Percentiles rank a stretch among this genome's conserved stretches.
Evolutionary conservation across 169 alveolate species (phyloP).

Genomic region (Eimeria brunetti): DNA sequence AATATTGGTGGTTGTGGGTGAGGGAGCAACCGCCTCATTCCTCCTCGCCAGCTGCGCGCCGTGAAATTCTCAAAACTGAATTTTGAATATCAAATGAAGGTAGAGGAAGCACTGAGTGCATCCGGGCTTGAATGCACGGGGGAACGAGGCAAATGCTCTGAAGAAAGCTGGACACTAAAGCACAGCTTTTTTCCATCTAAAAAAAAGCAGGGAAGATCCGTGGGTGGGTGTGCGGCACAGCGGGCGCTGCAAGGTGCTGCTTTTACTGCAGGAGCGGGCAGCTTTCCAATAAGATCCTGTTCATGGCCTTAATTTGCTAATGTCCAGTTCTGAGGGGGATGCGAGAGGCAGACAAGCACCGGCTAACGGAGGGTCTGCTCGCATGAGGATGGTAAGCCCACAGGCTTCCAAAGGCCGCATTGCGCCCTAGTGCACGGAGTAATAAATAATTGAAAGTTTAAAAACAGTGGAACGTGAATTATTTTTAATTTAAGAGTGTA

Average conservation of each 20-base stretch:
- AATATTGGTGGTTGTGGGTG: background rate
- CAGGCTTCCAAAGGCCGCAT: background rate
- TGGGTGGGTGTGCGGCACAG: background rate
- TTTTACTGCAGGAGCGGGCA: background rate
- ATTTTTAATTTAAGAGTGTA: background rate
- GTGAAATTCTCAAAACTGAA: background rate
- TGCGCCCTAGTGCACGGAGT: background rate
- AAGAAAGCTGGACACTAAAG: background rate
- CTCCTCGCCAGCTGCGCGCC: background rate
- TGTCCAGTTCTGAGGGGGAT: background rate
- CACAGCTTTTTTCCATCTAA: background rate
- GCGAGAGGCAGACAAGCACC: slow-evolving; percentile 18
- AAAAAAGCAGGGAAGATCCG: background rate
- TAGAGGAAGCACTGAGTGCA: background rate
- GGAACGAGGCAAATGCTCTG: background rate
- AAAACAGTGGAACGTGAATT: background rate
- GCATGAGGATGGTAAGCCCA: background rate
- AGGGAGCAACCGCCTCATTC: background rate
- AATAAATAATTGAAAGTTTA: background rate
- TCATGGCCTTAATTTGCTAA: background rate
- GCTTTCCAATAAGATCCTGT: background rate
- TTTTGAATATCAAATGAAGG: no score
- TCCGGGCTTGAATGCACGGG: background rate
- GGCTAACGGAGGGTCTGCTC: background rate
- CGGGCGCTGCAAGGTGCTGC: background rate